Evolutionary conservation across 164 flowering plant species (phyloP).

Genomic region (Magnolia sinica): DNA sequence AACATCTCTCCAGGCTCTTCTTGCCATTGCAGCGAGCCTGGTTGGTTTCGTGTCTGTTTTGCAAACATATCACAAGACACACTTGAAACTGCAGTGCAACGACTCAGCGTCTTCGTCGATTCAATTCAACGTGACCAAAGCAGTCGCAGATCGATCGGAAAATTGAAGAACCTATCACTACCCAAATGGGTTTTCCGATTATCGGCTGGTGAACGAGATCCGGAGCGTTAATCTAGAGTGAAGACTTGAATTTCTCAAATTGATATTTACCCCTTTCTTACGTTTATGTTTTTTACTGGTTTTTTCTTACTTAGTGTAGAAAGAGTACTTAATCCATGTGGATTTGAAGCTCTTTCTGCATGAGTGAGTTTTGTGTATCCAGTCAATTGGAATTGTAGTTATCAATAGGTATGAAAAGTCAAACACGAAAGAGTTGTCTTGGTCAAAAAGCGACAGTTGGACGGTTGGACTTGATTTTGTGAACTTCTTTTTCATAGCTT

Average conservation of each 20-base stretch:
- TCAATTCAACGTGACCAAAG: neutral
- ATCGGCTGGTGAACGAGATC: constrained; percentile 13
- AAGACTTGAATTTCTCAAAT: no score
- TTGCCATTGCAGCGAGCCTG: constrained; percentile 86
- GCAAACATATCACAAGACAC: constrained; percentile 78
- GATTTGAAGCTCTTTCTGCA: neutral
- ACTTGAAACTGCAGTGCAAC: constrained; percentile 45
- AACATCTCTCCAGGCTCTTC: constrained; percentile 89
- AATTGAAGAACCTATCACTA: constrained; percentile 25
- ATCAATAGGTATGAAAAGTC: neutral
- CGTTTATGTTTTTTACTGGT: neutral
- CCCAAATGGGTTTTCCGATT: constrained; percentile 59
- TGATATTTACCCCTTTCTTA: no score
- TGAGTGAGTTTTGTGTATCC: neutral
- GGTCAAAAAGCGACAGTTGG: neutral
- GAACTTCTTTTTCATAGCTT: neutral
- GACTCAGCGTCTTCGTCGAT: constrained; percentile 47
- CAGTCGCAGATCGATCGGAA: constrained; percentile 1
- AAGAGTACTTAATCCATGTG: neutral
- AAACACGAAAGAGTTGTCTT: neutral
- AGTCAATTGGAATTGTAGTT: neutral
- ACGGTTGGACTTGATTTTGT: neutral
- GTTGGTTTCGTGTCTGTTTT: constrained; percentile 91
- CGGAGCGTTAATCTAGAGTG: neutral
- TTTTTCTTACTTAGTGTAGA: neutral